phyloP scores from a whole-genome alignment of 108 stramenopile genomes.

The Chaetoceros tenuissimus region DNA sequence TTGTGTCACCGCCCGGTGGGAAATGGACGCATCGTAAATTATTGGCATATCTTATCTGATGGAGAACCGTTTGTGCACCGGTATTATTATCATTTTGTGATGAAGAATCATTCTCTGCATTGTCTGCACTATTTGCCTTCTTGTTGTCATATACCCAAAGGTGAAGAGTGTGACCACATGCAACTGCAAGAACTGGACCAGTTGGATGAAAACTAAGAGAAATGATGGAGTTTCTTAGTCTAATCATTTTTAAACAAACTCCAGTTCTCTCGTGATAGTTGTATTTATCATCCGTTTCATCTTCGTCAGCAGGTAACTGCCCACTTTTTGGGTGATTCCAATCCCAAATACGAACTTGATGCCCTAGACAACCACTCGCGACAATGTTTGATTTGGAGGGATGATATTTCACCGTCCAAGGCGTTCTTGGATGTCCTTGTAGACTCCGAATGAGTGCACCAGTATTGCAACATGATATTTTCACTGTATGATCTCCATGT shows the following conservation, averaged over 20 bases:
- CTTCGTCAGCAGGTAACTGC: background rate
- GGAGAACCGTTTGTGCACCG: background rate
- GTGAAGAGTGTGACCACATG: constrained; percentile 80
- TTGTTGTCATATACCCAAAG: constrained; percentile 79
- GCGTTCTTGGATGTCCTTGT: constrained; percentile 93
- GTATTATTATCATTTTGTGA: constrained; percentile 9
- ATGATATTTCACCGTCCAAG: constrained; percentile 98
- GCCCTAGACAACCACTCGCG: constrained; percentile 92
- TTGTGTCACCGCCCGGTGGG: constrained; percentile 59
- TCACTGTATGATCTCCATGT: constrained; percentile 99
- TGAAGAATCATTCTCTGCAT: background rate
- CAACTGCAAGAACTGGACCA: constrained; percentile 81
- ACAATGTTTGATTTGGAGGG: constrained; percentile 67
- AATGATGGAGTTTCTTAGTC: constrained; percentile 84
- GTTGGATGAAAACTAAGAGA: constrained; percentile 91
- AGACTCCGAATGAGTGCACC: constrained; percentile 59
- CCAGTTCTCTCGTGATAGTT: constrained; percentile 29
- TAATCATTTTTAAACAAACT: constrained; percentile 73
- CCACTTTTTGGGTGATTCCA: constrained; percentile 30
- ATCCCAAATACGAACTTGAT: constrained; percentile 95
- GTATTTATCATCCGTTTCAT: constrained; percentile 29
- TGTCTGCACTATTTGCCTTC: background rate
- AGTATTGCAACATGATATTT: constrained; percentile 71
- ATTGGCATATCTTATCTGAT: background rate
- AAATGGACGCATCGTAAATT: constrained; percentile 89